A percentile compares a stretch with the other conserved stretches of the same genome.
Conservation (phyloP, 768 basidiomycete species). For the Lactifluus rugatus region DNA sequence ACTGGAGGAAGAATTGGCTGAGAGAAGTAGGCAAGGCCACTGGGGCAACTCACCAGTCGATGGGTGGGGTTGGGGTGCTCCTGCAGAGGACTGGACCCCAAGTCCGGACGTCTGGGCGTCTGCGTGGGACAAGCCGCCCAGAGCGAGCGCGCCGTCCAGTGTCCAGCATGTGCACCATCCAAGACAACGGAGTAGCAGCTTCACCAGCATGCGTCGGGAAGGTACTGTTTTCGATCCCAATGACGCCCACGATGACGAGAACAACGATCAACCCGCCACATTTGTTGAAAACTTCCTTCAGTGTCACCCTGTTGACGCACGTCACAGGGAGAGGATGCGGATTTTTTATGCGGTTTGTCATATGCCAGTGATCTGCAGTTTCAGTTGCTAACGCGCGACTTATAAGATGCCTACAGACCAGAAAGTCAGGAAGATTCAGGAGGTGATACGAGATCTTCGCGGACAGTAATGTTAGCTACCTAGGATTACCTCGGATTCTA, state of each 20-base stretch:
- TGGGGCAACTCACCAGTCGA: conserved; percentile 3
- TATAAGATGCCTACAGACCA: conserved; percentile 45
- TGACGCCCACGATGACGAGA: neutral
- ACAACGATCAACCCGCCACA: conserved; percentile 21
- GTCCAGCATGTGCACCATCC: neutral
- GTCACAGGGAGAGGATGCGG: conserved; percentile 38
- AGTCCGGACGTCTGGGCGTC: conserved; percentile 10
- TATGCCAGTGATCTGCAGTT: neutral
- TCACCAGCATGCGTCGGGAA: conserved; percentile 14
- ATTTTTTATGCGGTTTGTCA: conserved; percentile 39
- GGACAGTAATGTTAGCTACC: conserved; percentile 5
- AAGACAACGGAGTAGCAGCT: conserved; percentile 10
- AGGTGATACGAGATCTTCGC: conserved; percentile 35
- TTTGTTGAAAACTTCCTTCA: conserved; percentile 42
- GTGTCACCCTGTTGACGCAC: conserved; percentile 30
- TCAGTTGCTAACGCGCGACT: neutral
- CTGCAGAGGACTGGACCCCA: conserved; percentile 16
- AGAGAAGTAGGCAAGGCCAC: neutral
- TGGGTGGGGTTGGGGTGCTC: conserved; percentile 15
- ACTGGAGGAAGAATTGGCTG: conserved; percentile 9
- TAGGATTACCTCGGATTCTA: neutral
- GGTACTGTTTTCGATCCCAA: neutral
- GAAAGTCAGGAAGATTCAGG: conserved; percentile 43
- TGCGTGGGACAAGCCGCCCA: conserved; percentile 3
- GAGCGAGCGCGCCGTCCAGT: neutral